Conservation (phyloP, 495 filamentous ascomycete species). For the Hypoxylon crocopeplum region DNA sequence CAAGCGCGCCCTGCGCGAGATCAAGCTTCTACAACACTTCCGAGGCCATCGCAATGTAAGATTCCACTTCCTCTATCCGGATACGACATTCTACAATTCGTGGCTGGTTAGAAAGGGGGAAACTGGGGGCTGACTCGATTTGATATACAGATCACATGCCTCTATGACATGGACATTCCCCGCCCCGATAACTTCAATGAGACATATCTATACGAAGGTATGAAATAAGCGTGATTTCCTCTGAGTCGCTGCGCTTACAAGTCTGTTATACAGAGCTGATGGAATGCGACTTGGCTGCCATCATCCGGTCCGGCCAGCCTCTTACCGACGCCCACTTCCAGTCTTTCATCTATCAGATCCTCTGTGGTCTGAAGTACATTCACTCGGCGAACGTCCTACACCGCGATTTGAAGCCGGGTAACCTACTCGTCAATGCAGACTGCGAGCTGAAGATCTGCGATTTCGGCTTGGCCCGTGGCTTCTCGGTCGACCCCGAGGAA, state of each 20-base stretch:
- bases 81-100: too few species aligned
- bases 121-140: constrained; percentile 3
- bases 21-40: constrained; percentile 98
- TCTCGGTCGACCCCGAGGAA: constrained; percentile 96
- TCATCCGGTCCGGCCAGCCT: constrained; percentile 94
- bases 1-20: constrained; percentile 95
- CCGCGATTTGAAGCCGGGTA: constrained; percentile 95
- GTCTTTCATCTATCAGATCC: constrained; percentile 93
- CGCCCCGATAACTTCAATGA: constrained; percentile 98
- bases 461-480: constrained; percentile 94
- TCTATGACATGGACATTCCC: constrained; percentile 99
- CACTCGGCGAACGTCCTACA: constrained; percentile 98
- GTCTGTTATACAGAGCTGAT: constrained; percentile 76
- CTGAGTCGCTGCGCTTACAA: constrained; percentile 2
- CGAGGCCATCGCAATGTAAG: constrained; percentile 72
- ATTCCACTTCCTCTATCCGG: neutral
- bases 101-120: neutral
- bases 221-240: constrained; percentile 11
- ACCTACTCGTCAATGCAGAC: constrained; percentile 96
- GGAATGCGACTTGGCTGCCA: constrained; percentile 98
- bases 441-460: constrained; percentile 99
- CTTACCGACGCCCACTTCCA: constrained; percentile 97
- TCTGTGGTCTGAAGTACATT: constrained; percentile 97
- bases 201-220: constrained; percentile 98
- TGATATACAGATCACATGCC: constrained; percentile 82